phyloP scores from a whole-genome alignment of 306 rosid genomes.

The Prunus mongolica region DNA sequence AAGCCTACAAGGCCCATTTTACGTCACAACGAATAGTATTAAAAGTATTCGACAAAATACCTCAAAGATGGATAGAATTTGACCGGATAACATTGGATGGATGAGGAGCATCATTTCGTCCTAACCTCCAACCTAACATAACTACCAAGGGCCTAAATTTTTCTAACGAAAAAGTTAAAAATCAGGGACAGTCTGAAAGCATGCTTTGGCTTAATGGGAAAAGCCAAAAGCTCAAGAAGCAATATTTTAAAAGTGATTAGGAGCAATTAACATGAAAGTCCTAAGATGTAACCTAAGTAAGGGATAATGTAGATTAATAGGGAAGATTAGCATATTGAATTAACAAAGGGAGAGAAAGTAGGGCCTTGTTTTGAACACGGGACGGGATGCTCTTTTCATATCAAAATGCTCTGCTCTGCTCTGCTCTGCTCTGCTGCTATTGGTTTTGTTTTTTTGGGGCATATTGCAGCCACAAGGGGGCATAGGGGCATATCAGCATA shows the following conservation, averaged over 20 bases:
- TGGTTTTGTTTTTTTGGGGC: neutral
- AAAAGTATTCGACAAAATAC: neutral
- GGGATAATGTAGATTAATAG: constrained; percentile 60
- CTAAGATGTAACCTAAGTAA: constrained; percentile 56
- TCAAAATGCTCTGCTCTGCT: neutral
- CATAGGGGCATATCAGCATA: constrained; percentile 7
- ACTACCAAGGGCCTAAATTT: neutral
- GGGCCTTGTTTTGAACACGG: neutral
- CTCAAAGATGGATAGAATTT: neutral
- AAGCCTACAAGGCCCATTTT: too few relatives aligned
- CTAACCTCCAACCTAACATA: constrained; percentile 3
- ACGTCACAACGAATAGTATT: neutral
- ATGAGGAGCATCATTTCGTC: neutral
- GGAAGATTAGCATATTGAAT: constrained; percentile 32
- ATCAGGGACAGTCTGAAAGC: neutral
- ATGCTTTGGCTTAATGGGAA: constrained; percentile 8
- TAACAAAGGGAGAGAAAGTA: neutral
- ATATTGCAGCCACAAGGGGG: neutral
- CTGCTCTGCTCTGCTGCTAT: neutral
- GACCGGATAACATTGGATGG: neutral
- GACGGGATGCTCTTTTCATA: neutral
- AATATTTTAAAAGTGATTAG: neutral
- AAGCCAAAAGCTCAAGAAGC: neutral
- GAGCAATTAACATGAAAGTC: neutral
- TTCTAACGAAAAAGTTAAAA: neutral